phyloP scores from a whole-genome alignment of 192 early-diverging fungal species.

The Radiomyces spectabilis region DNA sequence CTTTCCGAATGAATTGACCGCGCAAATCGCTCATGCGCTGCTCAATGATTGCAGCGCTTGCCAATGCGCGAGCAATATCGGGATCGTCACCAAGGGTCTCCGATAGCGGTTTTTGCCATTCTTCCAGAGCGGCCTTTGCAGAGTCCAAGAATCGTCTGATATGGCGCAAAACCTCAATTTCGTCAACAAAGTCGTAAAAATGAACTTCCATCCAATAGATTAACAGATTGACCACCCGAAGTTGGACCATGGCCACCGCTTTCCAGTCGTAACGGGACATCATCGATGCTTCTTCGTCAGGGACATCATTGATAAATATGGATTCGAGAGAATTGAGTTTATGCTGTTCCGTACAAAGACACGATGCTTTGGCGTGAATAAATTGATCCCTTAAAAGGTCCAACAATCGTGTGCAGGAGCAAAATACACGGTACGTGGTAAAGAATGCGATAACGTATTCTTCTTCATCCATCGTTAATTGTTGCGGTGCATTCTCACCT shows the following conservation, averaged over 20 bases:
- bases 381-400: slow-evolving; percentile 33
- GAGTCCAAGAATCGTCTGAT: slow-evolving; percentile 1
- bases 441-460: slow-evolving; percentile 49
- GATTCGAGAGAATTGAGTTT: too few species aligned
- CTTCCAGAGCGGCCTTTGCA: slow-evolving; percentile 4
- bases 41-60: neutral
- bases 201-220: slow-evolving; percentile 56
- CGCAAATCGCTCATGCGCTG: slow-evolving; percentile 3
- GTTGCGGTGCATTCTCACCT: neutral
- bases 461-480: slow-evolving; percentile 26
- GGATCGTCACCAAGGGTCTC: too few species aligned
- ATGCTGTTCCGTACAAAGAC: too few species aligned
- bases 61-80: too few species aligned
- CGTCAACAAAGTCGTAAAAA: slow-evolving; percentile 59
- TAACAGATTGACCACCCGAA: slow-evolving; percentile 41
- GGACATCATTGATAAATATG: too few species aligned
- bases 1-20: neutral
- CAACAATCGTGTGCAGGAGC: slow-evolving; percentile 29
- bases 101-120: slow-evolving; percentile 2
- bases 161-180: slow-evolving; percentile 18
- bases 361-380: slow-evolving; percentile 19
- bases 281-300: neutral
- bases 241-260: slow-evolving; percentile 27
- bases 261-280: slow-evolving; percentile 20
- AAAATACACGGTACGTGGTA: slow-evolving; percentile 59